phyloP scores from a whole-genome alignment of 2,329 filamentous ascomycete genomes.

The Fusarium nygamai region DNA sequence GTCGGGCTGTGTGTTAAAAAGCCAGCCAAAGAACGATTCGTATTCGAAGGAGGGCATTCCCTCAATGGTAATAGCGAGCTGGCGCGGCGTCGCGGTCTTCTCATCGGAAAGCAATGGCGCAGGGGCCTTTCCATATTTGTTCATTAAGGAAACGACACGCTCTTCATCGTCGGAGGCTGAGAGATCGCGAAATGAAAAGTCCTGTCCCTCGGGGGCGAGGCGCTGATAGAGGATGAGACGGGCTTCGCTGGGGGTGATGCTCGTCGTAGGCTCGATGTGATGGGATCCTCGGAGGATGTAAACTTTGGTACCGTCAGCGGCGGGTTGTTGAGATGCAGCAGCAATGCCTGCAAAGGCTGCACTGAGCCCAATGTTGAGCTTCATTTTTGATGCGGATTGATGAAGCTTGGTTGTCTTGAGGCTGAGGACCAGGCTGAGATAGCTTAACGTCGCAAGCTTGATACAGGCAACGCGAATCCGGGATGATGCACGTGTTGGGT shows the following conservation, averaged over 20 bases:
- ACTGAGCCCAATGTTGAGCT: constrained; percentile 54
- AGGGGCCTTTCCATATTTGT: constrained; percentile 66
- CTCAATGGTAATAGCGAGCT: constrained; percentile 70
- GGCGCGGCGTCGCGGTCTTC: constrained; percentile 52
- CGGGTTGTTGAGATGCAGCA: constrained; percentile 53
- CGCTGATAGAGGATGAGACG: constrained; percentile 69
- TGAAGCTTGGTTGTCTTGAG: constrained; percentile 45
- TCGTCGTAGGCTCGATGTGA: constrained; percentile 48
- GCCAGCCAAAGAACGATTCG: constrained; percentile 54
- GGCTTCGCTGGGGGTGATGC: constrained; percentile 63
- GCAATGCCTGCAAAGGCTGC: constrained; percentile 52
- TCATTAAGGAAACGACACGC: constrained; percentile 66
- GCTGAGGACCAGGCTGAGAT: constrained; percentile 40
- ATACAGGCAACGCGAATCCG: constrained; percentile 33
- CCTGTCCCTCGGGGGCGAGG: constrained; percentile 58
- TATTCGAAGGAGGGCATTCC: constrained; percentile 60
- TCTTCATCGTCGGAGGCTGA: constrained; percentile 52
- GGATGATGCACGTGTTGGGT: constrained; percentile 44
- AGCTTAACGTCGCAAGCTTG: constrained; percentile 48
- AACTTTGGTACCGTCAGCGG: constrained; percentile 61
- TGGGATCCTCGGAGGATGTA: constrained; percentile 59
- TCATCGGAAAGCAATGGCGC: constrained; percentile 59
- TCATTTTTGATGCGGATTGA: constrained; percentile 51
- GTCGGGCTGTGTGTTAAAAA: constrained; percentile 51
- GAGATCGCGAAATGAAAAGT: constrained; percentile 59